Base-by-base conservation (phyloP, 306 rosid species). In the Alnus rubra region DNA sequence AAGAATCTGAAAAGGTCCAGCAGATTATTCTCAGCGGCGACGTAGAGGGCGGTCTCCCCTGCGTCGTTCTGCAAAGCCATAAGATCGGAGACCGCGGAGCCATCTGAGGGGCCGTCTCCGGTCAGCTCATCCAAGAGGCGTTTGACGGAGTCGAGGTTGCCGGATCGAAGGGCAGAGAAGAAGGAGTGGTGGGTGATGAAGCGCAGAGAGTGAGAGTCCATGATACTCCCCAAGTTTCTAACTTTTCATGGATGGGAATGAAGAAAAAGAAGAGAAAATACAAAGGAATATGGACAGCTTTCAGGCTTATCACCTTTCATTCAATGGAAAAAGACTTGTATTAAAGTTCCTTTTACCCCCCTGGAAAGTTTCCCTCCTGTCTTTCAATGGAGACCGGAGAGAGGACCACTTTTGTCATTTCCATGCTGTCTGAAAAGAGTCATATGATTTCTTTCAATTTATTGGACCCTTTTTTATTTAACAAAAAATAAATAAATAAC, bases 31-130 rank as follows among this genome's bases (percentile, higher is more conserved):
- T 86, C 82, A 3, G 97, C 98, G 2, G 98, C 97, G 12, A 95
- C 83, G 78, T 86, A 92, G 63, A 95, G 88, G 7, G 89, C 81
- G 4, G 94, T 91, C 78, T 95, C 96, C 1, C 96, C 98, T 42
- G 88, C 85, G 15, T 93, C 98, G 75, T 90, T 95, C 87, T 88
- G 94, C 83, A 95, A 78, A 55, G 90, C 88, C 97, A 91, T 85
- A 73, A 92, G 83, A 84, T 87, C 92, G 84, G 88, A 85, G 35
- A 89, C 53, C 18, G 84, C 5, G 5, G 91, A 87, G 69, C 84
- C 82, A 73, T 88, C 85, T 7, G 87, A 63, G 4, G 82, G 63
- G 69, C 87, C 90, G 23, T 89, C 97, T 51, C 83, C 83, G 5
- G 74, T 76, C 56, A 92, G 82, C 85, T 83, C 76, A 23, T 90